Conservation (phyloP, 352 stramenopile genomes). For the Globisporangium nagaii region DNA sequence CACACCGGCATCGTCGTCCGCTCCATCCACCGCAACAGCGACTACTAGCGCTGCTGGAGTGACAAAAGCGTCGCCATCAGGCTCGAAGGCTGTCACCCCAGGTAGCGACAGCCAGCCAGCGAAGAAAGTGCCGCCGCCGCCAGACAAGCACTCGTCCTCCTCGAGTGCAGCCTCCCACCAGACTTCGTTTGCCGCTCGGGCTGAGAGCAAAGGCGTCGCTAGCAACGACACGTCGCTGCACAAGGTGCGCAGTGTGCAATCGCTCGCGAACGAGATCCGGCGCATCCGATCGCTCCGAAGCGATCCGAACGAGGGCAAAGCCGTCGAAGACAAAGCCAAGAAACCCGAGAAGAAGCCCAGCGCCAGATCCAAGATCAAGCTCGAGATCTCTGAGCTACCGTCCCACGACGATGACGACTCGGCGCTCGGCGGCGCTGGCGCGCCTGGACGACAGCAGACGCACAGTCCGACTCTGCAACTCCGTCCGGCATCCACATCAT, state of each 20-base stretch:
- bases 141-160: slow-evolving; percentile 32
- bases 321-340: slow-evolving; percentile 27
- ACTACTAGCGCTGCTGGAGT: no score
- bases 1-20: slow-evolving; percentile 6
- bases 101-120: slow-evolving; percentile 16
- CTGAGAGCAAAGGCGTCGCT: slow-evolving; percentile 36
- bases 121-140: slow-evolving; percentile 41
- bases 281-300: slow-evolving; percentile 58
- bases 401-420: slow-evolving; percentile 19
- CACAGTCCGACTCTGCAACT: slow-evolving; percentile 39
- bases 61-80: neutral
- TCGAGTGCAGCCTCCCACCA: no score
- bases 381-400: slow-evolving; percentile 58
- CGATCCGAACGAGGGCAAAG: slow-evolving; percentile 22
- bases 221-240: slow-evolving; percentile 30
- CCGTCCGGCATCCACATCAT: slow-evolving; percentile 25
- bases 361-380: slow-evolving; percentile 60
- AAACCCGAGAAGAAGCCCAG: slow-evolving; percentile 49
- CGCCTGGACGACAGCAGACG: slow-evolving; percentile 29
- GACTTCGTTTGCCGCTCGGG: slow-evolving; percentile 5
- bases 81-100: neutral
- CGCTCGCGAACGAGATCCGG: slow-evolving; percentile 72
- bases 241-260: slow-evolving; percentile 73
- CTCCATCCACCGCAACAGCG: slow-evolving; percentile 4
- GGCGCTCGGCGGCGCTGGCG: slow-evolving; percentile 4